Evolutionary conservation across 306 rosid species (phyloP).

Genomic region (Cucurbita maxima): DNA sequence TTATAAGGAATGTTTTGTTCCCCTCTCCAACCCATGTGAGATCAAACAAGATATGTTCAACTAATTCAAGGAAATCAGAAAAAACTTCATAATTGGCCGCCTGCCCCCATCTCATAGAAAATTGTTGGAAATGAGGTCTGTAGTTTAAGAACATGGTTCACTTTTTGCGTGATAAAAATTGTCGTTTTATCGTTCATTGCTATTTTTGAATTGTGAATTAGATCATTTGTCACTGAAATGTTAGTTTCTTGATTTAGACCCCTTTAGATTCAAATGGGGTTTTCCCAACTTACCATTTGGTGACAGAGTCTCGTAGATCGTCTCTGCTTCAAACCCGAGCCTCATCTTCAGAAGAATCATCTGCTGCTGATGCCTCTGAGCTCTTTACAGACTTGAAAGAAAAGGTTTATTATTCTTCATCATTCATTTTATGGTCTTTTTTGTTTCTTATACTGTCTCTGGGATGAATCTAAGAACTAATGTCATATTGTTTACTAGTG

Average conservation of each 20-base stretch:
- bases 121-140: neutral
- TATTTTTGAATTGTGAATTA: neutral
- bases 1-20: too few species aligned
- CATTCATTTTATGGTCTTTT: neutral
- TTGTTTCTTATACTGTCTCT: neutral
- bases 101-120: neutral
- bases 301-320: constrained; percentile 39
- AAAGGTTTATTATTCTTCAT: constrained; percentile 35
- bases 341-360: constrained; percentile 73
- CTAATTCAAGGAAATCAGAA: neutral
- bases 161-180: neutral
- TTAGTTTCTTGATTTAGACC: neutral
- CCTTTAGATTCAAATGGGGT: neutral
- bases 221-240: neutral
- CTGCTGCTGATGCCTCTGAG: constrained; percentile 55
- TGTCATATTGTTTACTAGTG: constrained; percentile 34
- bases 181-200: neutral
- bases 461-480: constrained; percentile 1
- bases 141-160: neutral
- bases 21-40: too few species aligned
- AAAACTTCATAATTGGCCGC: neutral
- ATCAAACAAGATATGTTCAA: too few species aligned
- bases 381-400: constrained; percentile 74
- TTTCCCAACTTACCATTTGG: neutral
- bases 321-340: constrained; percentile 53